Evolutionary conservation across 129 eudicot genomes (phyloP).

Genomic region (Saposhnikovia divaricata): DNA sequence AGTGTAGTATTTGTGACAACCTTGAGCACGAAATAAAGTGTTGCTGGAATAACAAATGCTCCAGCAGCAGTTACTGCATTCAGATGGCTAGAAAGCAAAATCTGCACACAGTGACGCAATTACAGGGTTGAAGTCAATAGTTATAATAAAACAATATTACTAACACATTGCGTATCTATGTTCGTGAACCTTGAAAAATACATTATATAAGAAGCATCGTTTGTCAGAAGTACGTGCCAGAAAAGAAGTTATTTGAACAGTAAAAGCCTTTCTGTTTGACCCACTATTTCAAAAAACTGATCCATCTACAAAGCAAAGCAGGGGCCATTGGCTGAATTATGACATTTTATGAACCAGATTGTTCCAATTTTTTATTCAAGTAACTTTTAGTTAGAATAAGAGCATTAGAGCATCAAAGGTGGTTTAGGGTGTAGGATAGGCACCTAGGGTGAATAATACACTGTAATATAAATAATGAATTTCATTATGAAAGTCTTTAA

Average conservation of each 20-base stretch:
- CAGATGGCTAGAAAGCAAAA: slow-evolving; percentile 59
- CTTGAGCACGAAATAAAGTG: slow-evolving; percentile 72
- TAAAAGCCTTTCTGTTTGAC: background rate
- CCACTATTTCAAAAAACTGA: background rate
- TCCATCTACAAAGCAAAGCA: background rate
- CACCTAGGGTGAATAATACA: background rate
- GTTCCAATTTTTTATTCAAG: background rate
- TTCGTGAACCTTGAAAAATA: background rate
- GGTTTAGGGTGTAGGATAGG: background rate
- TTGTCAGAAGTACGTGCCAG: background rate
- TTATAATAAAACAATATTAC: background rate
- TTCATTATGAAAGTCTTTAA: background rate
- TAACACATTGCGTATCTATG: background rate
- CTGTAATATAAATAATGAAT: background rate
- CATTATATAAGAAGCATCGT: background rate
- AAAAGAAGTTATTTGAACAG: background rate
- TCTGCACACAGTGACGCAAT: slow-evolving; percentile 40
- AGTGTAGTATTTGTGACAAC: slow-evolving; percentile 23
- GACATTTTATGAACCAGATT: background rate
- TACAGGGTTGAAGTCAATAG: background rate
- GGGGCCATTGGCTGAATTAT: background rate
- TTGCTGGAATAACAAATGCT: slow-evolving; percentile 70
- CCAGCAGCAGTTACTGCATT: slow-evolving; percentile 68
- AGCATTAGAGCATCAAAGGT: background rate
- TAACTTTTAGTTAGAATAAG: too few relatives aligned